Conservation (phyloP, 768 basidiomycete species). For the Russula foetens region DNA sequence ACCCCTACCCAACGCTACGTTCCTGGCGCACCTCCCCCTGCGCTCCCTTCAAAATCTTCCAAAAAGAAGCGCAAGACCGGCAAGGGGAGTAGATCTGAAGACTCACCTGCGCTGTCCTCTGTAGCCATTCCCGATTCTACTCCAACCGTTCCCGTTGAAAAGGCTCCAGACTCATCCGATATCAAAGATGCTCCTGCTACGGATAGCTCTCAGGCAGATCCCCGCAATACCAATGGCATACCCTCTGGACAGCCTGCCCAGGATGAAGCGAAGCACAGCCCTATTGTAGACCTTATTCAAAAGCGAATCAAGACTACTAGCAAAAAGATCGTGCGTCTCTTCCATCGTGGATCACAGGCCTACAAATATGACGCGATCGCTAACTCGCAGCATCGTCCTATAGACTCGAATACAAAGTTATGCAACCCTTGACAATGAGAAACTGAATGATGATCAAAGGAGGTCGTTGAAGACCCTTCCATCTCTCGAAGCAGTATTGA, state of each 20-base stretch:
- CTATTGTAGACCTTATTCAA: slow-evolving; percentile 68
- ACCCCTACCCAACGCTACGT: slow-evolving; percentile 44
- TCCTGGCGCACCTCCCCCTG: slow-evolving; percentile 68
- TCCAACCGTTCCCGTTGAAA: slow-evolving; percentile 12
- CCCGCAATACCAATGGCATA: slow-evolving; percentile 11
- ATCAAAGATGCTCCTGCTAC: slow-evolving; percentile 9
- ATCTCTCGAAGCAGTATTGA: slow-evolving; percentile 65
- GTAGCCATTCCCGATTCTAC: slow-evolving; percentile 20
- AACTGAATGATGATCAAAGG: slow-evolving; percentile 85
- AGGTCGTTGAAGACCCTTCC: slow-evolving; percentile 65
- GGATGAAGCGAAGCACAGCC: slow-evolving; percentile 46
- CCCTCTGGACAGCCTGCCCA: slow-evolving; percentile 20
- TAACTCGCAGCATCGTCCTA: background rate
- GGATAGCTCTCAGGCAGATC: slow-evolving; percentile 10
- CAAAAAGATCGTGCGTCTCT: slow-evolving; percentile 71
- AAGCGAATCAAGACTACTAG: slow-evolving; percentile 69
- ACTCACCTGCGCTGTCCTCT: slow-evolving; percentile 20
- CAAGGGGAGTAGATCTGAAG: slow-evolving; percentile 33
- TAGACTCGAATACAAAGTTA: slow-evolving; percentile 72
- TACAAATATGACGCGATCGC: slow-evolving; percentile 5
- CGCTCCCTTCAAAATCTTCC: slow-evolving; percentile 50
- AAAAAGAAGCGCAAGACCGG: slow-evolving; percentile 61
- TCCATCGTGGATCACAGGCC: slow-evolving; percentile 16
- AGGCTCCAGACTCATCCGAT: slow-evolving; percentile 9
- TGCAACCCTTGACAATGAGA: slow-evolving; percentile 53